Evolutionary conservation across 768 basidiomycete species (phyloP), one percentile per base, ranked within the genome.

Genomic region (Crassisporium funariophilum): DNA sequence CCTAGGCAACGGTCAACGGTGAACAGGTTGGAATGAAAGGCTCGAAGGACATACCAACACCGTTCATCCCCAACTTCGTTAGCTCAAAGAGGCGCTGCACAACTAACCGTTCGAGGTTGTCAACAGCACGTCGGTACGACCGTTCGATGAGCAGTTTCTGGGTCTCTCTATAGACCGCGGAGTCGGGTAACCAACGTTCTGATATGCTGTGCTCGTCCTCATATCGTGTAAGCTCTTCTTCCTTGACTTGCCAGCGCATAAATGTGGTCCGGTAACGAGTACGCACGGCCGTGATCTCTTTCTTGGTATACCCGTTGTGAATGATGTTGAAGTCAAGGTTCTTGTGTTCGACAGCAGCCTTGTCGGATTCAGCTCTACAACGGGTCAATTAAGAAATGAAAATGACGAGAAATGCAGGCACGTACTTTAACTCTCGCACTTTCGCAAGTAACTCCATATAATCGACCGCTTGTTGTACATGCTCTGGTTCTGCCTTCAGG

Each of bases 1-100:
- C 65, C 64, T 63, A 11, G 19, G 12, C 9, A 8, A n/a, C 19
- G 33, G 10, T 15, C 9, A 12, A 11, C 15, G 13, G 31, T 16
- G 13, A 11, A 3, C 9, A 21, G 15, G 24, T 27, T 3, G 17
- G 36, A 41, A 44, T 11, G 9, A 29, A 29, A 29, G 13, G 27
- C 13, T 29, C 13, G 27, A 5, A 21, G 8, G 31, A 39, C 17
- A 44, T 34, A 41, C 37, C 36, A 4, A 42, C 63, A 62, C 67
- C 61, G 12, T 54, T 67, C 50, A 58, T 53, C 9, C 56, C 52
- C 39, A 58, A 35, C 46, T 62, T 61, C 6, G 54, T 57, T 24
- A 63, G 41, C 39, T 65, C 58, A 50, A 63, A 61, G 20, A 65
- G 35, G 13, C 55, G 43, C 12, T 47, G 27, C 2, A 63, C 53